Evolutionary conservation across 2,329 filamentous ascomycete genomes (phyloP).

Genomic region (Penicillium sp.): DNA sequence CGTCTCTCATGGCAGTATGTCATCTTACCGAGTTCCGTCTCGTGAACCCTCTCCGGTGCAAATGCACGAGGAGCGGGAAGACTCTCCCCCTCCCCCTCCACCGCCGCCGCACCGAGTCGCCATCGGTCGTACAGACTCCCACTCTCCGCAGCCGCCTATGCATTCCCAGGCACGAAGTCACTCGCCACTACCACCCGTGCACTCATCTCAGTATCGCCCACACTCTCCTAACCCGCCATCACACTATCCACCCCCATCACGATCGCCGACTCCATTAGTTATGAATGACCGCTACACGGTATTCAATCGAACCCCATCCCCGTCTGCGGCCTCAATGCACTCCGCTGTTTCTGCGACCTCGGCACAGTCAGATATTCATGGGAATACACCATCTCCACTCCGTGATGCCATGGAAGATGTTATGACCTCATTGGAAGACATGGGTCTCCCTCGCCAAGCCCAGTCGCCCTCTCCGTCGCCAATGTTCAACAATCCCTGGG

Average conservation of each 20-base stretch:
- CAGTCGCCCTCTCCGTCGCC: slow-evolving; percentile 46
- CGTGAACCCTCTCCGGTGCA: slow-evolving; percentile 22
- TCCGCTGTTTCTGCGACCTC: slow-evolving; percentile 15
- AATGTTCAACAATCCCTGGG: slow-evolving; percentile 62
- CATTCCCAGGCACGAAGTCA: slow-evolving; percentile 11
- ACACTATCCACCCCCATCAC: slow-evolving; percentile 13
- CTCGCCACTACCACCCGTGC: slow-evolving; percentile 13
- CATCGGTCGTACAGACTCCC: slow-evolving; percentile 37
- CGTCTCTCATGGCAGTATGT: slow-evolving; percentile 2
- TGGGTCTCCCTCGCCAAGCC: slow-evolving; percentile 55
- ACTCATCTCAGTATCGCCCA: slow-evolving; percentile 4
- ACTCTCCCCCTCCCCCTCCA: slow-evolving; percentile 72
- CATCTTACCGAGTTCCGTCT: slow-evolving; percentile 9
- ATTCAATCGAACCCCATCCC: slow-evolving; percentile 42
- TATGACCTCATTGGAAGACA: slow-evolving; percentile 85
- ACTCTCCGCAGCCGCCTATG: slow-evolving; percentile 8
- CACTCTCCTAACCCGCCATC: slow-evolving; percentile 13
- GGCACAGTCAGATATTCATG: slow-evolving; percentile 52
- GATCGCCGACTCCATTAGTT: slow-evolving; percentile 28
- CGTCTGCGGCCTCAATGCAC: slow-evolving; percentile 26
- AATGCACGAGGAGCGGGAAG: slow-evolving; percentile 46
- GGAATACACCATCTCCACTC: slow-evolving; percentile 79
- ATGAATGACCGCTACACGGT: slow-evolving; percentile 37
- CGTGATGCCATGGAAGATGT: slow-evolving; percentile 96
- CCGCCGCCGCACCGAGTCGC: slow-evolving; percentile 66